A percentile compares a stretch with the other conserved stretches of the same genome.
Evolutionary conservation across 768 basidiomycete genomes (phyloP).

Genomic region (Multifurca ochricompacta): DNA sequence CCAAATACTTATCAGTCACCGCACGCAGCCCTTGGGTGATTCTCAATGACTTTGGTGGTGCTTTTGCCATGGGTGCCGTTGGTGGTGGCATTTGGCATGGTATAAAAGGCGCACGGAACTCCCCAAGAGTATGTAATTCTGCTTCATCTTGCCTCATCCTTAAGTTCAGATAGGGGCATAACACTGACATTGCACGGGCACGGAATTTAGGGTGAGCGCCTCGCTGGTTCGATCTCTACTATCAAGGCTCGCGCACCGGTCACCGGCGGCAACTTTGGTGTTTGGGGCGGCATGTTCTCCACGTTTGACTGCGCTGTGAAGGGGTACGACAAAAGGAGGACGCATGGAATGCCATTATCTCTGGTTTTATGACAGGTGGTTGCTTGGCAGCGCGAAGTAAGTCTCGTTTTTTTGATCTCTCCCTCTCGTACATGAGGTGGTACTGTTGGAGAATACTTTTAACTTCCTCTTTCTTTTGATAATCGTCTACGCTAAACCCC

Average conservation of each 20-base stretch:
- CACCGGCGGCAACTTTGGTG: constrained; percentile 93
- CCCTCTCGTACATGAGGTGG: not conserved
- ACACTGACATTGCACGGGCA: constrained; percentile 1
- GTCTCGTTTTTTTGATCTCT: constrained; percentile 29
- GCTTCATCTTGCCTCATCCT: not conserved
- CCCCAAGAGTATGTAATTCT: constrained; percentile 75
- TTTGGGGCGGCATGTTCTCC: constrained; percentile 98
- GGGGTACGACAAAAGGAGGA: constrained; percentile 96
- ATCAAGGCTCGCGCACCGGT: constrained; percentile 98
- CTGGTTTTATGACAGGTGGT: constrained; percentile 98
- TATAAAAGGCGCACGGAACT: constrained; percentile 95
- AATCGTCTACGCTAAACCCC: not conserved
- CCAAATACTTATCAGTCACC: constrained; percentile 7
- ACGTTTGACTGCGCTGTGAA: constrained; percentile 98
- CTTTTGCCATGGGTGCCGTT: constrained; percentile 96
- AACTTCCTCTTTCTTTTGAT: not conserved
- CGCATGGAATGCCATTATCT: constrained; percentile 98
- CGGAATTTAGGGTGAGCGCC: constrained; percentile 71
- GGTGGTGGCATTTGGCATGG: constrained; percentile 99
- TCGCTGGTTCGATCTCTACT: constrained; percentile 88
- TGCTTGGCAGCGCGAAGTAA: constrained; percentile 88
- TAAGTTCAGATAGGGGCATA: not conserved
- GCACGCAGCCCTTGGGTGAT: constrained; percentile 87
- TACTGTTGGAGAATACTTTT: not conserved
- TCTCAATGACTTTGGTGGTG: constrained; percentile 96